Evolutionary conservation across 176 grass and related monocot genomes (phyloP).

Genomic region (Ensete glaucum): DNA sequence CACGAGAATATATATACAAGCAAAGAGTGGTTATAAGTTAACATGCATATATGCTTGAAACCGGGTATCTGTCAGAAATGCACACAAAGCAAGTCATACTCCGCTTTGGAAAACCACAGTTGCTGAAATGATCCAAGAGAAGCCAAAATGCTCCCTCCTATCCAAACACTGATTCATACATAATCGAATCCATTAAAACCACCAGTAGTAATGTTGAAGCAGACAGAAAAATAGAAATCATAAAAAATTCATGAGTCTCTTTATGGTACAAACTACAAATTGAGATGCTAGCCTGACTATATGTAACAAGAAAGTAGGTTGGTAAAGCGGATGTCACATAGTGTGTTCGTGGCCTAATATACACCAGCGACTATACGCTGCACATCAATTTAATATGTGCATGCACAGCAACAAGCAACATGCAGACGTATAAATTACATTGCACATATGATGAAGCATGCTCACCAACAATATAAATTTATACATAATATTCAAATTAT

Average conservation of each 20-base stretch:
- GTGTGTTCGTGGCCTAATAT: no score
- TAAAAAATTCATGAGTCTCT: background rate
- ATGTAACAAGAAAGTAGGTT: no score
- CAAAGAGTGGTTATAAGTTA: background rate
- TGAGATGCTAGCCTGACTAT: no score
- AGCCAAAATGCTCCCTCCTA: constrained; percentile 98
- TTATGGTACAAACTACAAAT: background rate
- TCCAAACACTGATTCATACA: constrained; percentile 72
- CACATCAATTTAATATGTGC: no score
- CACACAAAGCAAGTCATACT: constrained; percentile 42
- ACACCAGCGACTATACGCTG: no score
- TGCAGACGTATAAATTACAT: no score
- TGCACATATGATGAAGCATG: no score
- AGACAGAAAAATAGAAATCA: background rate
- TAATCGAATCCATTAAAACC: no score
- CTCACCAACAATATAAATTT: no score
- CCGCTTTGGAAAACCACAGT: constrained; percentile 99
- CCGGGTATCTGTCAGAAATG: background rate
- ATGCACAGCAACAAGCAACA: no score
- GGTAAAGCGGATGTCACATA: no score
- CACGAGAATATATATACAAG: background rate
- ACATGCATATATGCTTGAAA: constrained; percentile 4
- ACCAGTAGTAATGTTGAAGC: background rate
- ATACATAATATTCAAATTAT: no score
- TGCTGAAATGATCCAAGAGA: constrained; percentile 99